Base-by-base conservation (phyloP, 305 asterid genomes). In the Fraxinus platypoda region DNA sequence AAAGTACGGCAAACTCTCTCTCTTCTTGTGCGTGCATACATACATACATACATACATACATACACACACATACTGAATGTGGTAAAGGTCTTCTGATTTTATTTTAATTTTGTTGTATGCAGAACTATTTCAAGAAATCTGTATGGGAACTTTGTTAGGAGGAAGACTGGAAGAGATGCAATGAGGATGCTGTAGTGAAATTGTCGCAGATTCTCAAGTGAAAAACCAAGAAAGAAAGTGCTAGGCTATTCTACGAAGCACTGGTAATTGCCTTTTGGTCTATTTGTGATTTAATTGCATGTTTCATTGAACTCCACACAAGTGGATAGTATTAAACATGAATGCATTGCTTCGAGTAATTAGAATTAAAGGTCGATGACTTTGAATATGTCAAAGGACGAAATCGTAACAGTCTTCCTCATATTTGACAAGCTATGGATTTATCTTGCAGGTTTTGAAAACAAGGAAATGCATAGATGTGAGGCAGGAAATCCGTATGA, bases 181-280 rank as follows among this genome's bases (percentile, higher is more conserved):
- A 82, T 12, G 86, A 86, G 74, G 90, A 86, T 64, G 83, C 59
- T 72, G 85, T 83, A 28, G 72, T 93, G 82, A 89, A 85, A 84
- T 70, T 93, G 80, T 83, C 89, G n/a, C 84, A 78, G 59, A 74
- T 90, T 52, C 64, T 30, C 2, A 3, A 30, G 33, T 3, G 33
- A 30, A 30, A 30, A 30, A 30, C 3, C 28, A 26, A 89, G 93
- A 88, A 80, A 84, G 90, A 88, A 57, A 89, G 97, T 37, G 93
- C 97, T 6, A 83, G 87, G 86, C 83, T 93, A 12, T 95, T 93
- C 88, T 88, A 90, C 66, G 98, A 91, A 86, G 86, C 89, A 80
- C 91, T 95, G 97, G 98, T 93, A 91, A 57, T 21, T 17, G 17
- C 74, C 70, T 17, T 82, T 28, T 30, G 34, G 15, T 78, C 37